Percentiles rank a stretch among this genome's conserved stretches.
Conservation (phyloP, 2,329 filamentous ascomycete species). For the Phaeosphaeria sp. region DNA sequence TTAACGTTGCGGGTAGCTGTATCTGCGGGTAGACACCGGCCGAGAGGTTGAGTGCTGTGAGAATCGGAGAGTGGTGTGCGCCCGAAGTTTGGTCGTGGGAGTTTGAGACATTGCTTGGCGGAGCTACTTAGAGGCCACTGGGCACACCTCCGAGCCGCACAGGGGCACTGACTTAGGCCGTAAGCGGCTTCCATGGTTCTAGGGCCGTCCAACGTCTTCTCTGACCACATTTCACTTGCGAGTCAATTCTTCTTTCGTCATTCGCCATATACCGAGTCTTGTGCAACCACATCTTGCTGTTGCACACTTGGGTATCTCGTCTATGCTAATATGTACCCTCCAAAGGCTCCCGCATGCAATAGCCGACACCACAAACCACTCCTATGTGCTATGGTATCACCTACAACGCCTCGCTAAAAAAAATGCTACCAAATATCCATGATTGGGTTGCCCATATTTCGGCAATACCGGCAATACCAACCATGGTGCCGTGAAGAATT, state of each 20-base stretch:
- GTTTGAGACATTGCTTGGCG: conserved; percentile 8
- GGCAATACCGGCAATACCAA: not conserved
- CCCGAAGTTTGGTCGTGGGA: conserved; percentile 30
- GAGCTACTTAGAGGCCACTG: conserved; percentile 37
- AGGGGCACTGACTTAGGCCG: not conserved
- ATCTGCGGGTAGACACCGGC: not conserved
- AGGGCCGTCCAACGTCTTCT: conserved; percentile 36
- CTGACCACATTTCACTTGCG: conserved; percentile 22
- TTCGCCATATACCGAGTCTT: not conserved
- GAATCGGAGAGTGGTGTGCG: conserved; percentile 1
- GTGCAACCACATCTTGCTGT: not conserved
- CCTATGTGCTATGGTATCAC: conserved; percentile 9
- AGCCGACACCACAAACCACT: not conserved
- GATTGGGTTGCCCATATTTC: no score
- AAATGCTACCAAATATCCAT: not conserved
- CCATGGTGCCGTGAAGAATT: conserved; percentile 7
- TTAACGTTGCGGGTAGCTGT: not conserved
- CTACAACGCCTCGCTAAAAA: conserved; percentile 32
- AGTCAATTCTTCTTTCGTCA: no score
- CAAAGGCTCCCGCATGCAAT: not conserved
- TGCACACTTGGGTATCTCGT: not conserved
- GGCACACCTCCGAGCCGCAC: not conserved
- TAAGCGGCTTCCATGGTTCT: conserved; percentile 6
- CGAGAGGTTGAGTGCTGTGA: not conserved
- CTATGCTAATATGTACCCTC: not conserved